Base-by-base conservation (phyloP, 2,329 filamentous ascomycete genomes). In the Fusarium setosum region DNA sequence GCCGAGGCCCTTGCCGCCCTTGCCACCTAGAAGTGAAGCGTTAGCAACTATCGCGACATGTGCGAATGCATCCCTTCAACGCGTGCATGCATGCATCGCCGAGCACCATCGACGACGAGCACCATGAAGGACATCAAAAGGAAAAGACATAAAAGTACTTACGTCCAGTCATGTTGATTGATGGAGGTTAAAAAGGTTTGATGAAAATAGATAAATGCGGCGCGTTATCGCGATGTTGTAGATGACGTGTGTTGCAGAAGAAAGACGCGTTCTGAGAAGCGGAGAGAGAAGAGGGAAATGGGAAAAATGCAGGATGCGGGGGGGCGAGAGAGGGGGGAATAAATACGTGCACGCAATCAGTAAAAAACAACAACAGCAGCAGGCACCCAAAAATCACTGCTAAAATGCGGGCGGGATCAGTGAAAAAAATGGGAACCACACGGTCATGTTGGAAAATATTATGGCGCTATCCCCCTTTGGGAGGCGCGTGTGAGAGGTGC, bases 1-100 rank as follows among this genome's bases (percentile, higher is more conserved):
- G 82, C 94, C 94, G 84, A 97, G 93, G 81, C 94, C 94, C 90
- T 97, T 97, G 81, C 94, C 94, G 83, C 94, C 94, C 86, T 97
- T 96, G 82, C 93, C 93, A 81, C 93, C 93, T 96, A 64, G 70
- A 65, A 59, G 74, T 72, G 71, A 65, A 60, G 73, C 68, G 83
- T 89, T 75, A 88, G 83, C 78, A 74, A 70, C 54, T 29, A 73
- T 69, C 45, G 31, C 17, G 38, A 60, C 10, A 47, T 3, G n/a
- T 23, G 29, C 35, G 32, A 44, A 44, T 58, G 48, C 29, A 29
- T n/a, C 10, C 15, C 23, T 20, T 49, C 32, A 21, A 44, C 41
- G 47, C 44, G 40, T 44, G 8, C 21, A 26, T 11, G 21, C 8
- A 34, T 12, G 18, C 13, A 10, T 8, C n/a, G 10, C 55, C 10